A percentile compares a stretch with the other conserved stretches of the same genome.
These are phyloP conservation scores for Candida sp. DNA, from an alignment of 1,139 yeast genomes.

Conservation along the genomic window DNA sequence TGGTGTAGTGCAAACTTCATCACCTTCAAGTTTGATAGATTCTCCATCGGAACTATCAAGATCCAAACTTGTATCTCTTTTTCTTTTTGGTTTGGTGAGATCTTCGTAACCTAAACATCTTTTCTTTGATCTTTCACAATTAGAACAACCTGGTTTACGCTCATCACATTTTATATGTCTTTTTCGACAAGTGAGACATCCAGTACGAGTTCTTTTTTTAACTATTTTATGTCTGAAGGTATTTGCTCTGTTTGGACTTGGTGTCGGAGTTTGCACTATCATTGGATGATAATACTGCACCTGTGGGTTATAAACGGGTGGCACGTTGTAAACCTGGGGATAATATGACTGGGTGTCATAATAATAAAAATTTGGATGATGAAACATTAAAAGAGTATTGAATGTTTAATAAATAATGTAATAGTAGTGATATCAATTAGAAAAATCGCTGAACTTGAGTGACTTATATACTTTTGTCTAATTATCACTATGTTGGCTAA, in stretches of 20 bases:
- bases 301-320: conserved; percentile 2
- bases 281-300: neutral
- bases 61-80: conserved; percentile 7
- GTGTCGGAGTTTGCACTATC: neutral
- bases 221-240: conserved; percentile 33
- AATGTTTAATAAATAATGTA: too few relatives aligned
- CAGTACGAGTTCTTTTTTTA: conserved; percentile 63
- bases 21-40: neutral
- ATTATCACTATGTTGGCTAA: neutral
- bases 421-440: too few relatives aligned
- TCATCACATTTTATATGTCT: conserved; percentile 76
- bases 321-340: neutral
- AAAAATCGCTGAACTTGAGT: neutral
- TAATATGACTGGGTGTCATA: neutral
- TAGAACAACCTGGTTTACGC: conserved; percentile 66
- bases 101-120: conserved; percentile 65
- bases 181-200: conserved; percentile 71
- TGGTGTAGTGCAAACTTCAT: neutral
- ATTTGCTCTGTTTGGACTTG: neutral
- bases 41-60: neutral
- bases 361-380: neutral
- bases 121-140: conserved; percentile 69
- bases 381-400: neutral
- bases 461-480: neutral
- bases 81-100: conserved; percentile 11